Conservation (phyloP, 441 rosid species). For the Lagerstroemia fauriei region DNA sequence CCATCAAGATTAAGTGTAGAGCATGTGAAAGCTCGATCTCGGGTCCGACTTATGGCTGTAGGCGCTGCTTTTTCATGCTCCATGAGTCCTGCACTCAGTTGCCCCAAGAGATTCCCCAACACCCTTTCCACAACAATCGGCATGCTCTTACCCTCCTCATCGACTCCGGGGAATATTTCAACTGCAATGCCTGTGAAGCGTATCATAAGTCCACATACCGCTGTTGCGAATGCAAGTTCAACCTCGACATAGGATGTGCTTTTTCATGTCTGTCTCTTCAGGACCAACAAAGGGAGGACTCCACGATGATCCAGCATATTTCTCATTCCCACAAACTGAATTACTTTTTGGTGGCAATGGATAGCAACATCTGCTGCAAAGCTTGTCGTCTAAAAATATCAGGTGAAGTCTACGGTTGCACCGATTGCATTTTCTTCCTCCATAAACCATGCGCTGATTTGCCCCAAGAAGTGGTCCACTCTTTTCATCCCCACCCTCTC, state of each 20-base stretch:
- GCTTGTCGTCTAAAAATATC: neutral
- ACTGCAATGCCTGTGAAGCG: neutral
- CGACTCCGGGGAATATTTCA: too few relatives aligned
- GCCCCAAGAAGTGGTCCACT: neutral
- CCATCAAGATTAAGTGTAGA: neutral
- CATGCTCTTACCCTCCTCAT: neutral
- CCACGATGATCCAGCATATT: too few relatives aligned
- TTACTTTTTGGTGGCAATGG: neutral
- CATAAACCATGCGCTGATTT: neutral
- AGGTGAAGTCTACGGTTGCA: slow-evolving; percentile 10
- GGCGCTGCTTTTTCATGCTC: neutral
- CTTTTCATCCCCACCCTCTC: neutral
- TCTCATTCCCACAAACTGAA: too few relatives aligned
- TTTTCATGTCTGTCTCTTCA: neutral
- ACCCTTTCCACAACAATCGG: slow-evolving; percentile 8
- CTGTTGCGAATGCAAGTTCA: neutral
- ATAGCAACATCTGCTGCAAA: neutral
- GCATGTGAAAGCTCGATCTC: neutral
- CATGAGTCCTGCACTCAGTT: neutral
- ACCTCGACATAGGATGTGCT: neutral
- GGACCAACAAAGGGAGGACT: too few relatives aligned
- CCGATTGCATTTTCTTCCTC: neutral
- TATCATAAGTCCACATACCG: neutral
- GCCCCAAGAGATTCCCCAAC: neutral
- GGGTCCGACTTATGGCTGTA: neutral